Evolutionary conservation across 345 rosid species (phyloP), one percentile per base, ranked within the genome.

Genomic region (Clausena lansium): DNA sequence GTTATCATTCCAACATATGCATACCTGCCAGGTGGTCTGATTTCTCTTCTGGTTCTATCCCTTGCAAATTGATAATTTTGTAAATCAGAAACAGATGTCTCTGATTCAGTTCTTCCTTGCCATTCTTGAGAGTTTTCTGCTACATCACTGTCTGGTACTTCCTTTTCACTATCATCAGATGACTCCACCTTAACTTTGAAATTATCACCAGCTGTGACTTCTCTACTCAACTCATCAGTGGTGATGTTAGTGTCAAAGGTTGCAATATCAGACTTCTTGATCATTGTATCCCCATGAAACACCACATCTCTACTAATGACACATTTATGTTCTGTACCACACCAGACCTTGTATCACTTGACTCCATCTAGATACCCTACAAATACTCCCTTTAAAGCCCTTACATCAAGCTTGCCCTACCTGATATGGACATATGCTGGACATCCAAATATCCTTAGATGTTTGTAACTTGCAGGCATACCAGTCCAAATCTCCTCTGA

Each of bases 181-280:
- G 22, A 17, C 59, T 55, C 3, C 24, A 55, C 24, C 9, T 55
- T 24, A 55, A 55, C 0, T 2, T 0, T 22, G 3, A 2, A 17
- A 5, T 22, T 1, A 0, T 22, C 0, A 1, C 0, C 50, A 2
- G 4, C 0, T 45, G 50, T 3, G 2, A 0, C 2, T 10, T 1
- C 47, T 0, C 10, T 41, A 0, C 10, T 41, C 9, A 0, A 41
- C 10, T 54, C 7, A 11, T 45, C 50, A 1, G 50, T 1, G 1
- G 50, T 1, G 50, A 1, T 45, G 8, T 7, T 4, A 45, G 50
- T 7, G 8, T 7, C 13, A 2, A 45, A 6, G 1, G 50, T 11
- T 1, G 50, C 1, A 45, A 11, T 7, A 7, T 45, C 8, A 45
- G 1, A 11, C 50, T 45, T 11, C 50, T 45, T 7, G 9, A 45